Percentiles rank a stretch among this genome's conserved stretches.
Evolutionary conservation across 805 yeast genomes (phyloP).

Genomic region (Hanseniaspora valbyensis): DNA sequence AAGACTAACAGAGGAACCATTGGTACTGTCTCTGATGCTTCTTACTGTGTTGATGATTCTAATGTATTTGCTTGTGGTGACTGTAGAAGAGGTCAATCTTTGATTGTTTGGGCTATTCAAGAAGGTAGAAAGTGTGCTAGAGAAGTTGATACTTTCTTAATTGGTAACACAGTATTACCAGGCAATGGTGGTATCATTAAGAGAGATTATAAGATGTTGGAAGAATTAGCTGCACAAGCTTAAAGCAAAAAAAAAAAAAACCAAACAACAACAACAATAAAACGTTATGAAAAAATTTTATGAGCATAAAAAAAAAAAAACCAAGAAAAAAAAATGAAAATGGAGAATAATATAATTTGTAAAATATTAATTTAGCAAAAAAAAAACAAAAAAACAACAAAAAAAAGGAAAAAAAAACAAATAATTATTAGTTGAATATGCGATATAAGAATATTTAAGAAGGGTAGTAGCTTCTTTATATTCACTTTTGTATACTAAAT

Average conservation of each 20-base stretch:
- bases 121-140: slow-evolving; percentile 99
- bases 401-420: neutral
- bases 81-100: slow-evolving; percentile 96
- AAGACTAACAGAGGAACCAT: slow-evolving; percentile 82
- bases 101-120: slow-evolving; percentile 98
- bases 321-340: neutral
- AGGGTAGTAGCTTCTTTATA: slow-evolving; percentile 13
- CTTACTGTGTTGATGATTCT: slow-evolving; percentile 54
- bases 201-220: slow-evolving; percentile 66
- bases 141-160: slow-evolving; percentile 70
- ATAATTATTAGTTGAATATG: neutral
- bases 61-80: slow-evolving; percentile 94
- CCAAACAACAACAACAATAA: too few species aligned
- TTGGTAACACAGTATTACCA: slow-evolving; percentile 74
- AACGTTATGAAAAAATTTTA: neutral
- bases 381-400: neutral
- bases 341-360: neutral
- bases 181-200: slow-evolving; percentile 88
- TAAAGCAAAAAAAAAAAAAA: neutral
- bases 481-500: neutral
- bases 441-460: neutral
- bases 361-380: neutral
- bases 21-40: slow-evolving; percentile 40
- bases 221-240: slow-evolving; percentile 51
- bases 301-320: neutral